Conservation (phyloP, 2,329 filamentous ascomycete species). For the Sclerotinia sclerotiorum region DNA sequence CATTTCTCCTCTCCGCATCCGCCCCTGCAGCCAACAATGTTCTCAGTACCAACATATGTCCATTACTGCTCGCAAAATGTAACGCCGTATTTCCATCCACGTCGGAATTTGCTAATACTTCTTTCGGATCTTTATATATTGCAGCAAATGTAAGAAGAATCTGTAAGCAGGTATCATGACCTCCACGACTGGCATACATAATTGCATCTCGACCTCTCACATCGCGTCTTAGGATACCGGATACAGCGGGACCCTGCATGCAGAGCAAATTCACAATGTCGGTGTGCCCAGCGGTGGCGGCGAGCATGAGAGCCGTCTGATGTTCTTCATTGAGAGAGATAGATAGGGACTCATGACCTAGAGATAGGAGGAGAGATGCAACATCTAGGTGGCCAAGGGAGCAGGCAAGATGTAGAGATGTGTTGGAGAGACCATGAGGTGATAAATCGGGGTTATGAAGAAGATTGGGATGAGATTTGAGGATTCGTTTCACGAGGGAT, state of each 20-base stretch:
- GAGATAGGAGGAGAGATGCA: conserved; percentile 63
- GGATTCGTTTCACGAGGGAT: conserved; percentile 72
- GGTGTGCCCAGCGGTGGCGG: conserved; percentile 66
- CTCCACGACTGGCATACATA: conserved; percentile 61
- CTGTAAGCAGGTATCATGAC: conserved; percentile 65
- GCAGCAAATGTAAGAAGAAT: conserved; percentile 62
- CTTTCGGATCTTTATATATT: conserved; percentile 23
- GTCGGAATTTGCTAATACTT: conserved; percentile 56
- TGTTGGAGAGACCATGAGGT: conserved; percentile 67
- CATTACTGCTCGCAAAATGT: conserved; percentile 81
- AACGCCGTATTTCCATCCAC: conserved; percentile 79
- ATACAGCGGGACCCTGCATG: conserved; percentile 54
- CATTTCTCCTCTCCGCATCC: conserved; percentile 68
- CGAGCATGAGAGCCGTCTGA: conserved; percentile 80
- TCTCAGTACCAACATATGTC: conserved; percentile 73
- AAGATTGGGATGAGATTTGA: conserved; percentile 67
- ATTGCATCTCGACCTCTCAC: conserved; percentile 69
- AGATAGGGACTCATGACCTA: conserved; percentile 67
- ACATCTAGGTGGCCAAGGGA: conserved; percentile 69
- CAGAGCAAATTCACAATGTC: conserved; percentile 73
- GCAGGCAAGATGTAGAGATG: conserved; percentile 78
- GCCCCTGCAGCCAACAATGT: conserved; percentile 78
- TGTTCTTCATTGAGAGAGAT: conserved; percentile 76
- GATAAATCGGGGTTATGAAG: conserved; percentile 78
- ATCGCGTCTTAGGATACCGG: conserved; percentile 54